Base-by-base conservation (phyloP, 139 green algal species). In the Astrephomene gubernaculifera region DNA sequence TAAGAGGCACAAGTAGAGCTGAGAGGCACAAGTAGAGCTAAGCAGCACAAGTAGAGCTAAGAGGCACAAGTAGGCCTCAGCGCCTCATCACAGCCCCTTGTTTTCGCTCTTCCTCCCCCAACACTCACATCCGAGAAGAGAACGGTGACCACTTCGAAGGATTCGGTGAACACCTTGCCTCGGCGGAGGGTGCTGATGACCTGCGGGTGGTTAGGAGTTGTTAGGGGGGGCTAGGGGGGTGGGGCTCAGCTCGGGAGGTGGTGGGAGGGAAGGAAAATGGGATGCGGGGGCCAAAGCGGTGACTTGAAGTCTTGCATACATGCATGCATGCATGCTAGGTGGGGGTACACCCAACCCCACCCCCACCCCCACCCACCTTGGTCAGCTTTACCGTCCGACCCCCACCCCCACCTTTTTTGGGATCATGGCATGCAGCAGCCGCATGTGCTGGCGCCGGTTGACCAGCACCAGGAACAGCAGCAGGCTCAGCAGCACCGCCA, bases 381-480 rank as follows among this genome's bases (percentile, higher is more conserved):
- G 19, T 43, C 63, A 19, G n/a, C n/a, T 41, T 70, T 39, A 19
- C 29, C 29, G 19, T n/a, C 7, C 8, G 7, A 41, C 63, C 63
- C 63, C 63, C 38, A 19, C 33, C 7, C 19, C 5, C 41, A 84
- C 79, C 79, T 85, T 85, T 45, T 85, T 85, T 33, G 79, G 79
- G 8, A 85, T 76, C 79, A 85, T 85, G 33, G 79, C 64, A 35
- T 85, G 79, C 44, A 85, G 79, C 63, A 85, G 79, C 33, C 79
- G n/a, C 79, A 85, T 75, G 79, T 85, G 79, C 64, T 85, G 64
- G 25, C 64, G 64, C 44, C 79, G 31, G 79, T 76, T 85, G 64
- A 68, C 64, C 63, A 85, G 44, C 38, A 85, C 61, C 60, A 83
- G 60, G 43, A 76, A 76, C 44, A 85, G 44, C 79, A 76, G 36